Percentiles rank a stretch among this genome's conserved stretches.
phyloP scores from a whole-genome alignment of 1,284 basidiomycete genomes.

The Dichomitus squalens region DNA sequence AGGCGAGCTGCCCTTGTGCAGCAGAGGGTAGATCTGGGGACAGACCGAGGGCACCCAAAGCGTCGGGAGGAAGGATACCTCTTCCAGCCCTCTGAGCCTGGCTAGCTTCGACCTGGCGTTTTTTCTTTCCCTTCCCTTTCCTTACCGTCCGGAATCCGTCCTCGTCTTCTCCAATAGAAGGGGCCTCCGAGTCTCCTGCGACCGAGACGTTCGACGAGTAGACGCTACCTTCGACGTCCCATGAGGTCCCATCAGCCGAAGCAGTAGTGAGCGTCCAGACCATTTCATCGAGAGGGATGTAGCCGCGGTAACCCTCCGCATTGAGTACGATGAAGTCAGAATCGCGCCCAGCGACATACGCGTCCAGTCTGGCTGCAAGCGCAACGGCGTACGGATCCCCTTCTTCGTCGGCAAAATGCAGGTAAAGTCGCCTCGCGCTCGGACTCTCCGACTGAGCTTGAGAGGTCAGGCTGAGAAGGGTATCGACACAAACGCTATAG shows the following conservation, averaged over 20 bases:
- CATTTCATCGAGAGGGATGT: slow-evolving; percentile 81
- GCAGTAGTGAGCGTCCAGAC: slow-evolving; percentile 55
- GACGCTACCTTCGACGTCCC: slow-evolving; percentile 20
- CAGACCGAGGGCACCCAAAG: not conserved
- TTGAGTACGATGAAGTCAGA: slow-evolving; percentile 84
- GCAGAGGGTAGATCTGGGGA: not conserved
- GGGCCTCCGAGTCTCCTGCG: slow-evolving; percentile 30
- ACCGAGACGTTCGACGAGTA: slow-evolving; percentile 19
- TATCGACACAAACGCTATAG: slow-evolving; percentile 63
- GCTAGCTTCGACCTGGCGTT: slow-evolving; percentile 34
- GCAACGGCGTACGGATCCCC: slow-evolving; percentile 87
- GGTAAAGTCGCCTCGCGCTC: slow-evolving; percentile 42
- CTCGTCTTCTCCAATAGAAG: slow-evolving; percentile 35
- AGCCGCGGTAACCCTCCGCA: slow-evolving; percentile 73
- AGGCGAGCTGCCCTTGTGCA: slow-evolving; percentile 36
- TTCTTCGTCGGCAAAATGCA: slow-evolving; percentile 83
- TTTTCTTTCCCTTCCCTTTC: slow-evolving; percentile 37
- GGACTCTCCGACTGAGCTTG: not conserved
- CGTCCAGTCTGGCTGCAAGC: slow-evolving; percentile 73
- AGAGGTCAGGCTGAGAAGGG: slow-evolving; percentile 47
- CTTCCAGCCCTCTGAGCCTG: slow-evolving; percentile 30
- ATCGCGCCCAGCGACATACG: slow-evolving; percentile 79
- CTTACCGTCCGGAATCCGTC: slow-evolving; percentile 66
- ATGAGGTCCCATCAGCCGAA: not conserved
- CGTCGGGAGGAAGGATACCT: slow-evolving; percentile 60